phyloP scores from a whole-genome alignment of 139 green algal genomes.

The Chlamydomonas sp. region DNA sequence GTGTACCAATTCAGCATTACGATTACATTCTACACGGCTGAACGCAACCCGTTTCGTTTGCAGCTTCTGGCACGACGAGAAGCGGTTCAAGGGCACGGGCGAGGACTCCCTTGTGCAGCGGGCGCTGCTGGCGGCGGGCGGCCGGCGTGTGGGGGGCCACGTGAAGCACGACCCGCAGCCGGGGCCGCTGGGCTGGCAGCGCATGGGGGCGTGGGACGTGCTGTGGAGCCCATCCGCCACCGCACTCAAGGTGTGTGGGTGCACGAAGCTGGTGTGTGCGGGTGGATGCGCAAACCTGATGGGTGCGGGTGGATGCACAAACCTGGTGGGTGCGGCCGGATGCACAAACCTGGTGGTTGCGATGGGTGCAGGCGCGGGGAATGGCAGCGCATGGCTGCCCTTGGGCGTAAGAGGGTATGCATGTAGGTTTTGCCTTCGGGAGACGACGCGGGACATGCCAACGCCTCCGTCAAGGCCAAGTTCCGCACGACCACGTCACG shows the following conservation, averaged over 20 bases:
- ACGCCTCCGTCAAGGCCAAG: no score
- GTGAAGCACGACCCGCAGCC: constrained; percentile 28
- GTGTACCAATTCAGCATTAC: no score
- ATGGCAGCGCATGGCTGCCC: no score
- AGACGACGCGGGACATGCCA: no score
- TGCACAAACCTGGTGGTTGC: no score
- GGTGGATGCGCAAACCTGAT: not conserved
- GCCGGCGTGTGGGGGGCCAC: constrained; percentile 48
- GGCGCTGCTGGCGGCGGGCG: constrained; percentile 47
- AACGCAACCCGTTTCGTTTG: not conserved
- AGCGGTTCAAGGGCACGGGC: constrained; percentile 59
- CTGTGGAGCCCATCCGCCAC: constrained; percentile 55
- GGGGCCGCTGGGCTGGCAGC: constrained; percentile 62
- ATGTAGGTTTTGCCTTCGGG: no score
- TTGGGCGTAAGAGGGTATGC: no score
- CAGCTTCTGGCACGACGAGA: constrained; percentile 67
- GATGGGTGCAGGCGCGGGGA: no score
- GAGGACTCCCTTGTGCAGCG: constrained; percentile 48
- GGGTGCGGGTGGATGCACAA: not conserved
- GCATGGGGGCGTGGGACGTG: constrained; percentile 49
- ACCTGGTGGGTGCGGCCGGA: no score
- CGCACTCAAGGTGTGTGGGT: constrained; percentile 34
- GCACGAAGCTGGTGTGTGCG: not conserved
- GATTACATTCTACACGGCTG: no score
- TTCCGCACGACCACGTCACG: no score